Evolutionary conservation across 768 basidiomycete species (phyloP).

Genomic region (Sporobolomyces roseus): DNA sequence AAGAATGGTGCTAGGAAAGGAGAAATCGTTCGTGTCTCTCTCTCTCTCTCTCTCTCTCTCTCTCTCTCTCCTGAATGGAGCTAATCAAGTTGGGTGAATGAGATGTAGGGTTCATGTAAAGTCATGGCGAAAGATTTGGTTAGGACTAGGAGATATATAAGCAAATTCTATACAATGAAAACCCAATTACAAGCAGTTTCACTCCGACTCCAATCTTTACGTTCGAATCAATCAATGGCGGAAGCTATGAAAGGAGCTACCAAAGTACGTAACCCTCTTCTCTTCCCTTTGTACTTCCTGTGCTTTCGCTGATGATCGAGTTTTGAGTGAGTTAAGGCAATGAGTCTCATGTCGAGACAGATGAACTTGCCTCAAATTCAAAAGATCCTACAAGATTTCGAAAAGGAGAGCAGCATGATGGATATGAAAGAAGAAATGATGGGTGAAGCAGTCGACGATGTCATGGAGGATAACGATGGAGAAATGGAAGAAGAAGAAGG

Average conservation of each 20-base stretch:
- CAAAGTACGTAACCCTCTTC: constrained; percentile 58
- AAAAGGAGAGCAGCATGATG: constrained; percentile 95
- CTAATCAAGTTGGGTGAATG: not conserved
- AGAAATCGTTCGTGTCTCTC: constrained; percentile 65
- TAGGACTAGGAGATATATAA: constrained; percentile 86
- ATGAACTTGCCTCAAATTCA: constrained; percentile 92
- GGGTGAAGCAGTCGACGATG: constrained; percentile 96
- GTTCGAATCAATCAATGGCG: constrained; percentile 99
- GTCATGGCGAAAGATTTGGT: constrained; percentile 99
- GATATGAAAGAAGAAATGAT: constrained; percentile 99
- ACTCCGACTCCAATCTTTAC: constrained; percentile 87
- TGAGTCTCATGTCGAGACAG: constrained; percentile 95
- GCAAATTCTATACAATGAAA: constrained; percentile 98
- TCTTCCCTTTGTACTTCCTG: not conserved
- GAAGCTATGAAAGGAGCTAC: constrained; percentile 99
- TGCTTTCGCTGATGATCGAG: not conserved
- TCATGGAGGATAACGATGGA: constrained; percentile 74
- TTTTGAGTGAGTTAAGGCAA: constrained; percentile 61
- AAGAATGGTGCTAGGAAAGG: constrained; percentile 94
- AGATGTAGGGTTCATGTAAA: constrained; percentile 85
- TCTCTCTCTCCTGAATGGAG: constrained; percentile 38
- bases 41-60: not conserved
- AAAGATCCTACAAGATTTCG: constrained; percentile 96
- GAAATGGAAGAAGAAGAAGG: constrained; percentile 91
- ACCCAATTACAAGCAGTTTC: constrained; percentile 96